Percentiles rank a stretch among this genome's conserved stretches.
These are phyloP conservation scores for Paramecium sexaurelia DNA, from an alignment of 73 alveolate genomes.

Conservation along the genomic window DNA sequence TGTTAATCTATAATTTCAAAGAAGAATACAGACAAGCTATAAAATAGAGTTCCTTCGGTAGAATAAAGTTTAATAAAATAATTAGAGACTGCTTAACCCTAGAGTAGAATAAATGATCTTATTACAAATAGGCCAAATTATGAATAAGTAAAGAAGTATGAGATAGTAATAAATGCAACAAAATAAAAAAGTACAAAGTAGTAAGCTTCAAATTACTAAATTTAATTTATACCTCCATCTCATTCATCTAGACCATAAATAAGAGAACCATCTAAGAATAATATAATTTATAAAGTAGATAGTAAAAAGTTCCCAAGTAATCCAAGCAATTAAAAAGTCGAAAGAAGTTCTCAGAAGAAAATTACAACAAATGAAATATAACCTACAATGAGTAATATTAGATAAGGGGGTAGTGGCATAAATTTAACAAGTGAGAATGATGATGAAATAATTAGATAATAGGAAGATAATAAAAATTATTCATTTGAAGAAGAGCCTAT, in stretches of 20 bases:
- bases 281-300: neutral
- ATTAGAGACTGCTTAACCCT: neutral
- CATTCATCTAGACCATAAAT: neutral
- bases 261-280: neutral
- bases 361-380: neutral
- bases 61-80: neutral
- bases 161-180: neutral
- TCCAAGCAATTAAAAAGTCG: neutral
- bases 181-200: neutral
- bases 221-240: neutral
- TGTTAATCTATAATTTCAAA: neutral
- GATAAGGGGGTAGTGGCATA: neutral
- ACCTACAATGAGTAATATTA: neutral
- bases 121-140: neutral
- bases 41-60: neutral
- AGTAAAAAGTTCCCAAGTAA: neutral
- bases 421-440: neutral
- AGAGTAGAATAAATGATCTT: neutral
- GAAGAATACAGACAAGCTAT: neutral
- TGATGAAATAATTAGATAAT: neutral
- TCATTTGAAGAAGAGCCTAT: neutral
- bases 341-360: neutral
- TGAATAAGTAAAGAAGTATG: neutral
- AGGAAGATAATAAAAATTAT: neutral
- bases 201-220: neutral